phyloP scores from a whole-genome alignment of 1,284 basidiomycete species.

The Athelia sp. region DNA sequence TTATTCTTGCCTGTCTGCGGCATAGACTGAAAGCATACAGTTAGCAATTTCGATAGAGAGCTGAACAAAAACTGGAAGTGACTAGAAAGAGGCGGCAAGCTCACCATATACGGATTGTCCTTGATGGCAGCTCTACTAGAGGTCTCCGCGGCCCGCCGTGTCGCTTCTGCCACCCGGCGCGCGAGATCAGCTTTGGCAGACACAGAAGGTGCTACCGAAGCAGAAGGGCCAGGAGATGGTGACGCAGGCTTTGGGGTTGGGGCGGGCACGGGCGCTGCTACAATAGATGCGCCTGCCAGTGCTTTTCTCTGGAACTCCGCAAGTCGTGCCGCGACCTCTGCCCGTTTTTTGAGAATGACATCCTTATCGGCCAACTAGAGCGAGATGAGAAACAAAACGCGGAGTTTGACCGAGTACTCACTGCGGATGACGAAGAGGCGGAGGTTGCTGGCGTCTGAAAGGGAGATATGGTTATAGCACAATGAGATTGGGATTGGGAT shows the following conservation, averaged over 20 bases:
- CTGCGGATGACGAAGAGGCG: slow-evolving; percentile 31
- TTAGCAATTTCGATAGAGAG: no score
- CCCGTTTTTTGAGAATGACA: slow-evolving; percentile 74
- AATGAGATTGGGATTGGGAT: slow-evolving; percentile 44
- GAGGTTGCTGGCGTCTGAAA: slow-evolving; percentile 53
- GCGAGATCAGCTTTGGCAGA: slow-evolving; percentile 59
- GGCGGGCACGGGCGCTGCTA: slow-evolving; percentile 18
- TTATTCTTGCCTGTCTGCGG: slow-evolving; percentile 54
- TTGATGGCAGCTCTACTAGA: slow-evolving; percentile 68
- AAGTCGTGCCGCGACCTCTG: slow-evolving; percentile 81
- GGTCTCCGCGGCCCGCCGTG: slow-evolving; percentile 72
- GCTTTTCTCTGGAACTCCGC: slow-evolving; percentile 66
- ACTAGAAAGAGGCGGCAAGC: slow-evolving; percentile 15
- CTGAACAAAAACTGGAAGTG: no score
- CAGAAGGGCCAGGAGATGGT: slow-evolving; percentile 25
- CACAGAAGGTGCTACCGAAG: slow-evolving; percentile 30
- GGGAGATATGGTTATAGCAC: slow-evolving; percentile 64
- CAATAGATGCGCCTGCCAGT: slow-evolving; percentile 25
- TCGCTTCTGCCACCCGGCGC: slow-evolving; percentile 72
- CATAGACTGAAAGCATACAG: slow-evolving; percentile 33
- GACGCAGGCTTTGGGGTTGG: slow-evolving; percentile 26
- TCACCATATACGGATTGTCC: slow-evolving; percentile 80
- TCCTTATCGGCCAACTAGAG: slow-evolving; percentile 44
- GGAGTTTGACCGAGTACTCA: slow-evolving; percentile 24
- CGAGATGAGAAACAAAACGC: slow-evolving; percentile 5